phyloP scores from a whole-genome alignment of 148 eudicot genomes.

The Hydrangea macrophylla region DNA sequence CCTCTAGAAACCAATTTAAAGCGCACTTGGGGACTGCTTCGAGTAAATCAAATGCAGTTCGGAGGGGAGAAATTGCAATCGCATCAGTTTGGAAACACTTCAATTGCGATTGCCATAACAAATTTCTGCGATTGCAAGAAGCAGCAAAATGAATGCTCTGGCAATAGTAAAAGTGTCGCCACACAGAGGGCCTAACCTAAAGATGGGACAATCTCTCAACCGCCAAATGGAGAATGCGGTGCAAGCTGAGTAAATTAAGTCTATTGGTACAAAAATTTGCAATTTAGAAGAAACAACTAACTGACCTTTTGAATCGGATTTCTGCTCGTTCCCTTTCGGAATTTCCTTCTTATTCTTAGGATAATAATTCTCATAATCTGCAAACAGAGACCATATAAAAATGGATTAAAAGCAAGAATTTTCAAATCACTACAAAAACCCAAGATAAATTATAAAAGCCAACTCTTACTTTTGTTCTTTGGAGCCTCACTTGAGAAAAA shows the following conservation, averaged over 20 bases:
- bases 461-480: slow-evolving; percentile 67
- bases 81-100: too few species aligned
- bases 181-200: too few species aligned
- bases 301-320: slow-evolving; percentile 70
- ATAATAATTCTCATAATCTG: slow-evolving; percentile 79
- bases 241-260: not conserved
- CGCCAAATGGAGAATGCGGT: too few species aligned
- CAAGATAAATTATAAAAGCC: not conserved
- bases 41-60: too few species aligned
- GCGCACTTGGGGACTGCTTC: too few species aligned
- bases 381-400: not conserved
- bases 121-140: too few species aligned
- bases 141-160: too few species aligned
- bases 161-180: too few species aligned
- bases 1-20: not conserved
- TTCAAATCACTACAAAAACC: not conserved
- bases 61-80: too few species aligned
- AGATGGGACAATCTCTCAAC: not conserved
- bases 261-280: not conserved
- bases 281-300: not conserved
- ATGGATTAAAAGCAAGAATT: not conserved
- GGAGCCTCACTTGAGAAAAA: slow-evolving; percentile 72
- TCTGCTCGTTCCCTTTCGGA: slow-evolving; percentile 64
- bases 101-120: too few species aligned
- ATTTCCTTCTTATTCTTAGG: slow-evolving; percentile 86